Base-by-base conservation (phyloP, 192 early-diverging fungal species). In the Phlyctochytrium bullatum region DNA sequence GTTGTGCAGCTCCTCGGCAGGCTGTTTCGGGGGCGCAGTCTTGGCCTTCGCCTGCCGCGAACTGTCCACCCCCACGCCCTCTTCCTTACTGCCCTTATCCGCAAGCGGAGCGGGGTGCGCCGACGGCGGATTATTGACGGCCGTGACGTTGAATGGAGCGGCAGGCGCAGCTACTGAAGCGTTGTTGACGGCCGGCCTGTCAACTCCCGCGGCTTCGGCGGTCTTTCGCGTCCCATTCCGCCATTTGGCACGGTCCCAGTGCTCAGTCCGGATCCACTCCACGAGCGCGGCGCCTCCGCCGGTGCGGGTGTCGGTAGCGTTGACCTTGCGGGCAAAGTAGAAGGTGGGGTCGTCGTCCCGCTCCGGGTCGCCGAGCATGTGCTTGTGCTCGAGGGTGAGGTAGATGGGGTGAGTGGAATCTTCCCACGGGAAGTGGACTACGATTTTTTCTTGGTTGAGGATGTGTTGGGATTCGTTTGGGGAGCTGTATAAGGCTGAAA, bases 271-370 rank as follows among this genome's bases (percentile, higher is more conserved):
- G 16, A 82, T 76, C 80, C 80, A 82, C 16, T 68, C 70, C 2
- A 73, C 23, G 20, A 81, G 59, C 16, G 16, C 24, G 27, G n/a
- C 30, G 2, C 29, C 29, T 52, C 66, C 64, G 10, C 32, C 28
- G 40, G 64, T 52, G 0, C 62, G 59, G 10, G 34, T 16, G 59
- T 83, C 73, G n/a, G n/a, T n/a, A n/a, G n/a, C n/a, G n/a, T n/a
- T n/a, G 36, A 83, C 54, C 59, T 83, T 79, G 20, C 81, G 65
- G 52, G 71, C 53, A 51, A 83, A 77, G 52, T 76, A 71, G 65
- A 73, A 75, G 29, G 54, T 31, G 3, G 76, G 67, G n/a, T 67
- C 69, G 0, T 35, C 36, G 2, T 40, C 65, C 17, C 17, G 17
- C n/a, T n/a, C 36, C 17, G 59, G 57, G 1, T 23, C 27, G 25